Percentiles rank a stretch among this genome's conserved stretches.
These are phyloP conservation scores for Suillus variegatus DNA, from an alignment of 768 basidiomycete genomes.

Conservation along the genomic window DNA sequence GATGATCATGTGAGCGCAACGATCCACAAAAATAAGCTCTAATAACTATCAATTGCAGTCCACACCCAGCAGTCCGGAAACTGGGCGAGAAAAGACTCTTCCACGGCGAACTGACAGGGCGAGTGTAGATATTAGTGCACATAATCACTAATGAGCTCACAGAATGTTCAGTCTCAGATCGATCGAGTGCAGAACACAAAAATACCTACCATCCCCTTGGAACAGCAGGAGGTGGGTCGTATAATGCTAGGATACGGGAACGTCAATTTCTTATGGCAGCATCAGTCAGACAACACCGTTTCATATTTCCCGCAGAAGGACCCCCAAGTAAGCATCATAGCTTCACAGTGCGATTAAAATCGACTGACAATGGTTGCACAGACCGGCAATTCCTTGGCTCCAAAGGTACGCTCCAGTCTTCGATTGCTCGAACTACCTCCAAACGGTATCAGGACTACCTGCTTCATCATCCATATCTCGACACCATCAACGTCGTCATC, in stretches of 20 bases:
- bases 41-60: too few relatives aligned
- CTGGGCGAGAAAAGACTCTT: too few relatives aligned
- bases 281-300: background rate
- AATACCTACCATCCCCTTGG: background rate
- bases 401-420: background rate
- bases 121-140: too few relatives aligned
- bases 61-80: too few relatives aligned
- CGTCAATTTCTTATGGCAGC: background rate
- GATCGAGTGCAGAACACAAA: background rate
- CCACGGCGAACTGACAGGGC: too few relatives aligned
- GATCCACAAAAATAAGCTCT: too few relatives aligned
- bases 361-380: background rate
- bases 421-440: background rate
- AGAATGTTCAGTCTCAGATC: too few relatives aligned
- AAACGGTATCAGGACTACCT: background rate
- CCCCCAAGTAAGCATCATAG: background rate
- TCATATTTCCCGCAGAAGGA: background rate
- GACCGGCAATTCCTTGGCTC: background rate
- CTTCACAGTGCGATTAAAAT: background rate
- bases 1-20: too few relatives aligned
- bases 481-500: background rate
- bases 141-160: too few relatives aligned
- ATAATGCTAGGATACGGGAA: background rate
- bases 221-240: background rate
- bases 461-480: background rate